Conservation (phyloP, 305 asterid species). For the Fraxinus nigra region DNA sequence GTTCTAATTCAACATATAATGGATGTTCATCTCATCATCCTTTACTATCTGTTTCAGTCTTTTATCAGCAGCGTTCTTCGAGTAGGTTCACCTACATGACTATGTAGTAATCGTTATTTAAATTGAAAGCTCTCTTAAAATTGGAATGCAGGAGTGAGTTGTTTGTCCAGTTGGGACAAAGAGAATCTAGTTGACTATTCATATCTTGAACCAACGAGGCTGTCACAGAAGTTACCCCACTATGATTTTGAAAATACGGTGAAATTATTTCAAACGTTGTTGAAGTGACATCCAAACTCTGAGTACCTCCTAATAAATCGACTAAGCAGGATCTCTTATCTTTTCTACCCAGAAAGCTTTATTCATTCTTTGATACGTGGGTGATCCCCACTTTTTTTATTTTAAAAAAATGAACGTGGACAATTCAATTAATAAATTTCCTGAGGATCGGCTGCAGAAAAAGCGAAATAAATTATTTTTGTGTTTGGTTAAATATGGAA, state of each 20-base stretch:
- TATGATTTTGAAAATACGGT: slow-evolving; percentile 7
- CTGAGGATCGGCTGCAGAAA: not conserved
- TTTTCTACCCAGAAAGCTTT: not conserved
- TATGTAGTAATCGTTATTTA: not conserved
- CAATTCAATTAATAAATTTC: slow-evolving; percentile 2
- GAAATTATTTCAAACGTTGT: not conserved
- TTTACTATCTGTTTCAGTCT: not conserved
- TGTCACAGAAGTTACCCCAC: not conserved
- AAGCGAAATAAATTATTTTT: slow-evolving; percentile 13
- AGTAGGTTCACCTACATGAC: not conserved
- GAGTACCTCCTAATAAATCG: not conserved
- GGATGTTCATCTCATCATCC: not conserved
- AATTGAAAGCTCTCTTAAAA: not conserved
- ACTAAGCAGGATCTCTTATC: not conserved
- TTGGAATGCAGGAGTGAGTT: not conserved
- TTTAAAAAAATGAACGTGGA: not conserved
- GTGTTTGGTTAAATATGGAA: slow-evolving; percentile 3
- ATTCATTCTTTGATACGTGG: slow-evolving; percentile 2
- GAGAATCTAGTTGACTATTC: slow-evolving; percentile 1
- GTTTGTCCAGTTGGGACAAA: not conserved
- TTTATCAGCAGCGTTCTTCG: not conserved
- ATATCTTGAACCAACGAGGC: not conserved
- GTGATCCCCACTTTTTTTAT: not conserved
- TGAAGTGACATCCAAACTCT: slow-evolving; percentile 6
- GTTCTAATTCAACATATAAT: not conserved